Evolutionary conservation across 768 basidiomycete species (phyloP).

Genomic region (Lactarius indigo): DNA sequence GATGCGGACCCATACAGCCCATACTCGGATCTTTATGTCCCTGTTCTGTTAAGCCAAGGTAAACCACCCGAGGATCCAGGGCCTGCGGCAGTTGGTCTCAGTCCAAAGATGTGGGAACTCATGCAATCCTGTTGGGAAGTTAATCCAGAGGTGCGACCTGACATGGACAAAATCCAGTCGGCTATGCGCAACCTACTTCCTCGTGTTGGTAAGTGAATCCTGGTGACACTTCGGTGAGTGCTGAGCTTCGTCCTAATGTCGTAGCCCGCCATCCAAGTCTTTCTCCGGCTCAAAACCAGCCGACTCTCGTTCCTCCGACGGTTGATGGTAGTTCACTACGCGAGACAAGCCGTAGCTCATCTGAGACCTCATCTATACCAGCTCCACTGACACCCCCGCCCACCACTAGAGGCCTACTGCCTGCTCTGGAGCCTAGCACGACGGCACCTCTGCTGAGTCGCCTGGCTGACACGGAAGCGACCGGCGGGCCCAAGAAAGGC

Average conservation of each 20-base stretch:
- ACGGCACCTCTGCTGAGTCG: neutral
- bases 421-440: neutral
- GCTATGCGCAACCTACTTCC: neutral
- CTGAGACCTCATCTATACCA: neutral
- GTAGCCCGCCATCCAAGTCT: neutral
- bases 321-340: neutral
- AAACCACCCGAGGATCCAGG: slow-evolving; percentile 8
- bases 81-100: slow-evolving; percentile 3
- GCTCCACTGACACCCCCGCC: neutral
- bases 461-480: neutral
- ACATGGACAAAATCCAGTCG: slow-evolving; percentile 1
- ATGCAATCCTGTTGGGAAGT: slow-evolving; percentile 18
- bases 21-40: neutral
- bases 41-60: slow-evolving; percentile 1
- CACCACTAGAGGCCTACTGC: neutral
- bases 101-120: slow-evolving; percentile 18
- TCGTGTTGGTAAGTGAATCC: neutral
- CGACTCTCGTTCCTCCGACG: neutral
- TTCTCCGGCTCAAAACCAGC: neutral
- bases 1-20: slow-evolving; percentile 14
- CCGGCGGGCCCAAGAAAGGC: neutral
- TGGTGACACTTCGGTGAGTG: neutral
- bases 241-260: neutral
- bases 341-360: neutral
- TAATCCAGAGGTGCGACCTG: slow-evolving; percentile 1